Evolutionary conservation across 495 filamentous ascomycete species (phyloP), one percentile per base, ranked within the genome.

Genomic region (Sordaria brevicollis): DNA sequence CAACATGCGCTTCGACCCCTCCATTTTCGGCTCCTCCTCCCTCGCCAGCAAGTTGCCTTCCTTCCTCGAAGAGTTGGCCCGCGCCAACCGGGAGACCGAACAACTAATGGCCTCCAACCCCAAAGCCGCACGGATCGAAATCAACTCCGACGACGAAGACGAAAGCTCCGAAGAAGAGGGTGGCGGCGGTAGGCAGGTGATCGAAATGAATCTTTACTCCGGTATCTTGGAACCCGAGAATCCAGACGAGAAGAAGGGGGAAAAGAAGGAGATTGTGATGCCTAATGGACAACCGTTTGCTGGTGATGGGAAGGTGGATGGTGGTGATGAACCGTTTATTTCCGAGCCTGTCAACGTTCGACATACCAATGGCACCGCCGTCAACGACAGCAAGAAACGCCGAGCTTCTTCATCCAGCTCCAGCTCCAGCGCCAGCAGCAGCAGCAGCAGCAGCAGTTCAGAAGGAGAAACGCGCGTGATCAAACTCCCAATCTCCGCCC

Each of bases 1-100:
- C 6, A 33, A 65, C 21, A 78, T 76, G 76, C 70, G 73, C 3
- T 70, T 79, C 6, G 76, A 79, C 35, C 71, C 73, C 9, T 29
- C 43, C 1, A 72, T 71, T 69, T 71, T 79, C 11, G 73, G 72
- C 1, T 35, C 41, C 41, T 75, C 76, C 13, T 76, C 72, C 33
- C 72, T 79, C 4, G 29, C 75, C 35, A 21, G 62, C 35, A 67
- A 35, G 0, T 65, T 79, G 13, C 77, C 77, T 8, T 74, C 74
- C 43, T 79, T 79, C 43, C 65, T 79, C 5, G 72, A 73, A 11
- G 74, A 76, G 69, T 41, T 79, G 1, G 74, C 77, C 6, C 73
- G 72, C 0, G 73, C 73, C 33, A 75, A 79, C 57, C 69, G 72
- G 6, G 76, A 78, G 57, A 72, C 67, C 0, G 67, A 78, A 37